phyloP scores from a whole-genome alignment of 169 alveolate genomes.

The Babesia bovis region DNA sequence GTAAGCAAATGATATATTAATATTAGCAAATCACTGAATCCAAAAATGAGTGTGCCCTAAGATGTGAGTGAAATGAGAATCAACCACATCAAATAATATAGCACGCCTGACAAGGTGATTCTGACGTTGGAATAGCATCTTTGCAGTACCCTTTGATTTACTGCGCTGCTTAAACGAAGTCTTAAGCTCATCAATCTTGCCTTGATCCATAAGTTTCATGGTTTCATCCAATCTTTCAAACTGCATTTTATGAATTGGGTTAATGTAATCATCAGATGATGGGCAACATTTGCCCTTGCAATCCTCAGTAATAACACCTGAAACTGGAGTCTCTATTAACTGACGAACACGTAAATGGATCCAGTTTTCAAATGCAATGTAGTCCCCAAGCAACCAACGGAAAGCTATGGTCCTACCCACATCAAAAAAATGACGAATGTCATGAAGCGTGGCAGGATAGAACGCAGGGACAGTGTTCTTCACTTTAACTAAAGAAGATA shows the following conservation, averaged over 20 bases:
- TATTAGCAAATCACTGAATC: neutral
- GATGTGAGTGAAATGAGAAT: constrained; percentile 4
- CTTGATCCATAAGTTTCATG: neutral
- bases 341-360: constrained; percentile 36
- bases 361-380: constrained; percentile 59
- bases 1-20: no score
- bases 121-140: constrained; percentile 4
- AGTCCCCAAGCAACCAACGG: constrained; percentile 59
- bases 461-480: neutral
- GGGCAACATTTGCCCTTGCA: neutral
- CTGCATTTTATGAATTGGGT: constrained; percentile 2
- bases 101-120: constrained; percentile 21
- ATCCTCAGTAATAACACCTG: neutral
- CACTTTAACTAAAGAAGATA: neutral
- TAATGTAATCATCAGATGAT: neutral
- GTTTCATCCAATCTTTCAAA: constrained; percentile 2
- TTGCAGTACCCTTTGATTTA: neutral
- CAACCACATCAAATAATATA: neutral
- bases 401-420: constrained; percentile 38
- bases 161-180: neutral
- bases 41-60: constrained; percentile 22
- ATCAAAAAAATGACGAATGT: constrained; percentile 34
- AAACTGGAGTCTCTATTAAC: neutral
- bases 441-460: neutral
- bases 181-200: neutral